These are phyloP conservation scores for Ettlia oleoabundans DNA, from an alignment of 139 green algal species.

Conservation along the genomic window DNA sequence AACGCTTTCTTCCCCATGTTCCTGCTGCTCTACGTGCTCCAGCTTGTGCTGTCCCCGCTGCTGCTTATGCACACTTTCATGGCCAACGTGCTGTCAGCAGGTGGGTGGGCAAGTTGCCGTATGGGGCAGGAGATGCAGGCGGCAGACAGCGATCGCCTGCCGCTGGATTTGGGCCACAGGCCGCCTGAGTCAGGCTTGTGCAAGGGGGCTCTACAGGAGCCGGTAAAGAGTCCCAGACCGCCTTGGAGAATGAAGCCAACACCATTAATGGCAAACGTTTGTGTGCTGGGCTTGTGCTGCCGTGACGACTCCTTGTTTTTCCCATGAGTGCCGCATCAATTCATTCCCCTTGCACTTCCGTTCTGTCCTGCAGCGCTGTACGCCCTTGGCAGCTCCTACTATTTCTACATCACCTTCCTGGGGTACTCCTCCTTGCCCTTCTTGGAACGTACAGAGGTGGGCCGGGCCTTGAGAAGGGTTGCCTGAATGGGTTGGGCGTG, in stretches of 20 bases:
- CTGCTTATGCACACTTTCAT: conserved; percentile 10
- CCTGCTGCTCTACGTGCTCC: conserved; percentile 76
- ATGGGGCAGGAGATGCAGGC: too few relatives aligned
- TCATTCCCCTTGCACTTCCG: too few relatives aligned
- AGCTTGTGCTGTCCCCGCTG: conserved; percentile 32
- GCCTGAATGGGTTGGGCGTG: background rate
- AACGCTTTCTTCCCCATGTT: conserved; percentile 97
- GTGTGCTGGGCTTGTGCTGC: too few relatives aligned
- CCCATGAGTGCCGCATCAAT: too few relatives aligned
- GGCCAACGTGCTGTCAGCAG: conserved; percentile 3
- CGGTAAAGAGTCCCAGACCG: too few relatives aligned
- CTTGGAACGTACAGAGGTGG: conserved; percentile 85
- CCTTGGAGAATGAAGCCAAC: background rate
- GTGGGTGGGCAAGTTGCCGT: too few relatives aligned
- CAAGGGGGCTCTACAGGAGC: too few relatives aligned
- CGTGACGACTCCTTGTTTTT: too few relatives aligned
- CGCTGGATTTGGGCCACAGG: too few relatives aligned
- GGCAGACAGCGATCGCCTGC: too few relatives aligned
- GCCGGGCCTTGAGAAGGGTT: background rate
- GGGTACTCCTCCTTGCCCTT: conserved; percentile 92
- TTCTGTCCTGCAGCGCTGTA: conserved; percentile 83
- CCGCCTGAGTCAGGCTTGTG: too few relatives aligned
- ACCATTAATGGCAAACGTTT: too few relatives aligned
- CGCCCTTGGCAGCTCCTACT: conserved; percentile 72
- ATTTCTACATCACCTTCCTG: conserved; percentile 97